phyloP scores from a whole-genome alignment of 2,329 filamentous ascomycete genomes.

The Annulohypoxylon truncatum region DNA sequence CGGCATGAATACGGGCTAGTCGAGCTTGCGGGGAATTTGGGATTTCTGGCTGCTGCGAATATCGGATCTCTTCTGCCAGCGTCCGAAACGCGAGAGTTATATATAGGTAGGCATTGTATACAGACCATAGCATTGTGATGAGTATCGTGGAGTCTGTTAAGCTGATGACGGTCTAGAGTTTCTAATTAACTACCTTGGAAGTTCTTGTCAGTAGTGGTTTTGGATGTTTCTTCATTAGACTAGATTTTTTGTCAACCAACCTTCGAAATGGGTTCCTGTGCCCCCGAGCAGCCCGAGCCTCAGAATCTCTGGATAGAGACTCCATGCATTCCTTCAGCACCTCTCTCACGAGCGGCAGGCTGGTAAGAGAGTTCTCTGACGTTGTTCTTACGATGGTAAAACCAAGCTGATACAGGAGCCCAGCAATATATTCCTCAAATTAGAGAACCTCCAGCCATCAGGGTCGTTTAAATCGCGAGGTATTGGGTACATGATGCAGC shows the following conservation, averaged over 20 bases:
- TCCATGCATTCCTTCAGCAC: conserved; percentile 73
- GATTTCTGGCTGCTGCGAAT: conserved; percentile 5
- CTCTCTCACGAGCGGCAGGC: conserved; percentile 76
- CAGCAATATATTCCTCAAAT: conserved; percentile 84
- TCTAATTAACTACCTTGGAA: neutral
- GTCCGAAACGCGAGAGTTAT: neutral
- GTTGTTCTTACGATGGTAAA: too few species aligned
- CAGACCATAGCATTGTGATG: neutral
- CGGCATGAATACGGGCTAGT: neutral
- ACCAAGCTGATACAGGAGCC: conserved; percentile 7
- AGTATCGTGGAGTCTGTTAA: neutral
- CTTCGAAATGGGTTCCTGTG: conserved; percentile 55
- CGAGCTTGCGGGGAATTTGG: neutral
- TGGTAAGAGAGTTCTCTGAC: conserved; percentile 64
- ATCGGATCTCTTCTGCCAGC: conserved; percentile 1
- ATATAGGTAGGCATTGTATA: conserved; percentile 4
- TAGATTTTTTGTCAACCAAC: neutral
- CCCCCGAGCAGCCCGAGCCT: conserved; percentile 51
- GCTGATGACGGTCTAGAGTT: neutral
- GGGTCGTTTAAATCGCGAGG: conserved; percentile 88
- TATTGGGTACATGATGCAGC: conserved; percentile 76
- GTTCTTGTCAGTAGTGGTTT: neutral
- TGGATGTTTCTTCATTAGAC: neutral
- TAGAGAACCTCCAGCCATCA: conserved; percentile 85
- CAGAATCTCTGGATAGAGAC: conserved; percentile 76